A percentile compares a stretch with the other conserved stretches of the same genome.
Conservation (phyloP, 805 yeast species). For the Saccharomyces eubayanus region DNA sequence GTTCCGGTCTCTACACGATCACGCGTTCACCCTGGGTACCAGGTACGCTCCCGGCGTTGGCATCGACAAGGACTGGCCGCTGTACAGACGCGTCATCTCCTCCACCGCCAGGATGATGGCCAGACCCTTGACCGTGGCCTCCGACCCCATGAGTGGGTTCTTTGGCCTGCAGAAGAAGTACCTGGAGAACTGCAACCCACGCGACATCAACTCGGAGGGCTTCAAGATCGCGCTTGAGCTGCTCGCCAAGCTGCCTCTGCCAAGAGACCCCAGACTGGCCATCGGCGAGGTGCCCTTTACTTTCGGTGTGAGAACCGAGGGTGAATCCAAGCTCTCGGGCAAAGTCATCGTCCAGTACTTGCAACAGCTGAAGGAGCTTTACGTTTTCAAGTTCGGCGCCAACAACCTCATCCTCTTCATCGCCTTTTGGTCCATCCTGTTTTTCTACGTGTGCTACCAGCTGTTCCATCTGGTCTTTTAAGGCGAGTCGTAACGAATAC, state of each 20-base stretch:
- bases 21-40: constrained; percentile 42
- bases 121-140: constrained; percentile 42
- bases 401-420: constrained; percentile 31
- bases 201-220: constrained; percentile 37
- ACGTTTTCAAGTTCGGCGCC: constrained; percentile 39
- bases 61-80: constrained; percentile 47
- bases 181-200: constrained; percentile 28
- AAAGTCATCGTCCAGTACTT: constrained; percentile 43
- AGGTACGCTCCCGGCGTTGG: constrained; percentile 49
- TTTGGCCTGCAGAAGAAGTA: constrained; percentile 43
- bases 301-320: constrained; percentile 47
- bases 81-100: constrained; percentile 42
- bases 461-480: constrained; percentile 17
- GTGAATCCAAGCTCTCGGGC: constrained; percentile 43
- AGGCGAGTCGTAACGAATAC: neutral
- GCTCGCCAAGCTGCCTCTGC: constrained; percentile 40
- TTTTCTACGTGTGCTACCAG: constrained; percentile 26
- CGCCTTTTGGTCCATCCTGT: constrained; percentile 25
- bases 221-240: constrained; percentile 45
- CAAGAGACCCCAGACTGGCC: constrained; percentile 22
- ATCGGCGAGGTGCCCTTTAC: constrained; percentile 44
- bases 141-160: constrained; percentile 48
- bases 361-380: constrained; percentile 39
- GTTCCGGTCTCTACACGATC: constrained; percentile 33
- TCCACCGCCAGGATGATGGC: constrained; percentile 44